phyloP scores from a whole-genome alignment of 2,329 filamentous ascomycete genomes.

The Paracoccidioides brasiliensis region DNA sequence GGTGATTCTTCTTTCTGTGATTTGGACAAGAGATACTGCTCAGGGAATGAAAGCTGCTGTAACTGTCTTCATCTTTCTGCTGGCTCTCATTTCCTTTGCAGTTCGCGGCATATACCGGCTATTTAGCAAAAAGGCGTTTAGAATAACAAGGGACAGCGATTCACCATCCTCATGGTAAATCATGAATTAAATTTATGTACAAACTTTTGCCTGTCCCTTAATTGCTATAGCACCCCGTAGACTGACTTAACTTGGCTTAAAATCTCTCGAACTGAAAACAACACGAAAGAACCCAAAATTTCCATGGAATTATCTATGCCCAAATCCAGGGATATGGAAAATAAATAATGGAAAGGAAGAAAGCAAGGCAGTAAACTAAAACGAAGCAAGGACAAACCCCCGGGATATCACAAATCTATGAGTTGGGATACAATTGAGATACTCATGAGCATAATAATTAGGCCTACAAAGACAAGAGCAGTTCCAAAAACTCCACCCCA shows the following conservation, averaged over 20 bases:
- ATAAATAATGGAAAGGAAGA: no score
- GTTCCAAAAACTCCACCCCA: slow-evolving; percentile 94
- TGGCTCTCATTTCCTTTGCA: neutral
- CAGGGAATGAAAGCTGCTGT: slow-evolving; percentile 8
- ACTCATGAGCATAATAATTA: slow-evolving; percentile 92
- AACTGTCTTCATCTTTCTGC: slow-evolving; percentile 3
- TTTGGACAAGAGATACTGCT: slow-evolving; percentile 4
- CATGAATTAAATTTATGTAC: neutral
- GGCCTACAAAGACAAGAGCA: slow-evolving; percentile 85
- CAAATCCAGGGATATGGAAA: neutral
- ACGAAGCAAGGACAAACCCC: neutral
- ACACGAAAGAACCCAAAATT: neutral
- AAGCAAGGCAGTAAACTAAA: neutral
- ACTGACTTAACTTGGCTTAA: no score
- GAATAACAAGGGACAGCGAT: neutral
- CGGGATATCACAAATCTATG: slow-evolving; percentile 26
- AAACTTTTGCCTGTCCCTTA: neutral
- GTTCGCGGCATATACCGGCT: neutral
- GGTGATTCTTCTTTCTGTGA: slow-evolving; percentile 3
- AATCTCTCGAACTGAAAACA: neutral
- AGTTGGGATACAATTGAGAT: slow-evolving; percentile 62
- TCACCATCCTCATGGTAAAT: neutral
- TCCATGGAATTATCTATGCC: neutral
- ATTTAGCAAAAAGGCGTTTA: neutral
- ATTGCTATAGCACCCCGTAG: neutral